phyloP scores from a whole-genome alignment of 2,329 filamentous ascomycete genomes.

The Bipolaris zeicola region DNA sequence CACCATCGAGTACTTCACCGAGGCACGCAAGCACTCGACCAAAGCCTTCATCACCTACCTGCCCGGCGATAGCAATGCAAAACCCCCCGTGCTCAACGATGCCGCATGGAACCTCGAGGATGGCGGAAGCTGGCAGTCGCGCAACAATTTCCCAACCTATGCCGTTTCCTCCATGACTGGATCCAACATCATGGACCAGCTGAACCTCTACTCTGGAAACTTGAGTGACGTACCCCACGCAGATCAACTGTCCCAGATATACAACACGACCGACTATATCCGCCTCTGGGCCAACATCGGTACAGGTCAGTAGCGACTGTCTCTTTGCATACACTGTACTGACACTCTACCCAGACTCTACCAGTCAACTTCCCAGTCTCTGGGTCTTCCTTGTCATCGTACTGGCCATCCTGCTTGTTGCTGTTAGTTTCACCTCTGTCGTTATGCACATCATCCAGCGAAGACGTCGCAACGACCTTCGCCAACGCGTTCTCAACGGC shows the following conservation, averaged over 20 bases:
- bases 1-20: constrained; percentile 71
- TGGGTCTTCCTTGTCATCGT: constrained; percentile 80
- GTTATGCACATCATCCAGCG: constrained; percentile 80
- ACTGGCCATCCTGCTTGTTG: constrained; percentile 69
- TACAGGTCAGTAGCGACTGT: constrained; percentile 43
- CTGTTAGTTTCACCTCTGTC: constrained; percentile 70
- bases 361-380: constrained; percentile 69
- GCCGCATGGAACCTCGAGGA: constrained; percentile 73
- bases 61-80: constrained; percentile 54
- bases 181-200: constrained; percentile 69
- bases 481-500: constrained; percentile 72
- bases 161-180: constrained; percentile 75
- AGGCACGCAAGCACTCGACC: constrained; percentile 63
- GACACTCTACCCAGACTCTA: constrained; percentile 45
- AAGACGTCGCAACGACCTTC: constrained; percentile 69
- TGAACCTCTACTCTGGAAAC: constrained; percentile 79
- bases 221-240: constrained; percentile 58
- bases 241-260: constrained; percentile 46
- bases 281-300: constrained; percentile 59
- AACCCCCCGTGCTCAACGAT: constrained; percentile 70
- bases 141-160: constrained; percentile 81
- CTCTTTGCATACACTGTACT: constrained; percentile 6
- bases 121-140: constrained; percentile 70
- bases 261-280: constrained; percentile 52
- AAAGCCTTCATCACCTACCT: constrained; percentile 64